Evolutionary conservation across 768 basidiomycete genomes (phyloP).

Genomic region (Amanita phalloides): DNA sequence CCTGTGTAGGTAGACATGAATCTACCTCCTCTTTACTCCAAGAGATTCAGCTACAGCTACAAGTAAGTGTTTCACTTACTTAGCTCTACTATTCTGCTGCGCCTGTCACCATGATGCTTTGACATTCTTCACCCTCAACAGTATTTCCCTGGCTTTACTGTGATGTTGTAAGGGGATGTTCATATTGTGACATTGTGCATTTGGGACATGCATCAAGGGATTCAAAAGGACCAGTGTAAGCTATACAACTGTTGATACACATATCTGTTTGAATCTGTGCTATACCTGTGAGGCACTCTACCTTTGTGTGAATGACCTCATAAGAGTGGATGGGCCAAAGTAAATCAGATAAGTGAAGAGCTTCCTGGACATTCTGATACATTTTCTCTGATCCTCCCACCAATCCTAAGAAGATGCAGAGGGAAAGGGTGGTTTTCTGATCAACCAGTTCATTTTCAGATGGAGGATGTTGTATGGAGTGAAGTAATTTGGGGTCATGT

Average conservation of each 20-base stretch:
- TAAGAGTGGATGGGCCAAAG: not conserved
- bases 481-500: not conserved
- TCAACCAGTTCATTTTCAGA: not conserved
- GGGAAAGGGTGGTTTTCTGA: not conserved
- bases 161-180: no score
- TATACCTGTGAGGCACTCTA: not conserved
- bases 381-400: not conserved
- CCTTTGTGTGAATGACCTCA: not conserved
- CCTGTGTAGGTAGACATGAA: no score
- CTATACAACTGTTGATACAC: constrained; percentile 2
- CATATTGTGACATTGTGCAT: no score
- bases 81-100: no score
- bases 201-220: no score
- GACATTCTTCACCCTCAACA: no score
- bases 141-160: no score
- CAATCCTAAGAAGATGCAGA: not conserved
- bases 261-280: constrained; percentile 1
- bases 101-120: no score
- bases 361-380: not conserved
- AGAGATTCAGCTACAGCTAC: no score
- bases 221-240: constrained; percentile 1
- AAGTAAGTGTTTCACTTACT: no score
- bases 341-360: not conserved
- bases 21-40: no score
- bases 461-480: not conserved